Evolutionary conservation across 768 basidiomycete genomes (phyloP).

Genomic region (Termitomyces sp.): DNA sequence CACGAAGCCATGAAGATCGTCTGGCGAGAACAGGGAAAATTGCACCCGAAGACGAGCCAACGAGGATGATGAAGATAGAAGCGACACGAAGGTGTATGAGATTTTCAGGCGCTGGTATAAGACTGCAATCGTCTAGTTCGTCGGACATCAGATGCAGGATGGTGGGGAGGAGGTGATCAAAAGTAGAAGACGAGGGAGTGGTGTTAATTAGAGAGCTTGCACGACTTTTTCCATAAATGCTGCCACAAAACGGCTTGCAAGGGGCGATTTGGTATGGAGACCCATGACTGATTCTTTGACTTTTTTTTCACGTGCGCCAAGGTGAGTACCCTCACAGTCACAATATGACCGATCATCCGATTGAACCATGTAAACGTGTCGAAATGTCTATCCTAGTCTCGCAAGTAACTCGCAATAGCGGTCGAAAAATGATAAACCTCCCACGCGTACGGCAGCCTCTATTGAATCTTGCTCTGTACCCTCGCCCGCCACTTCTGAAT

Average conservation of each 20-base stretch:
- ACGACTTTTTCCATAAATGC: not conserved
- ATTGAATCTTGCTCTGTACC: not conserved
- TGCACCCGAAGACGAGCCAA: not conserved
- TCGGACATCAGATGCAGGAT: not conserved
- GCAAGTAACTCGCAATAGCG: too few species aligned
- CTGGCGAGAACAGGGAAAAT: not conserved
- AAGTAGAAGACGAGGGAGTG: not conserved
- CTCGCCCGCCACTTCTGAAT: not conserved
- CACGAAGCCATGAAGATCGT: not conserved
- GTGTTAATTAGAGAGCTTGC: not conserved
- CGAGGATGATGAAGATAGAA: not conserved
- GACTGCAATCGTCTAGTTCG: not conserved
- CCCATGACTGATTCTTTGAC: not conserved
- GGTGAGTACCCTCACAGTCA: not conserved
- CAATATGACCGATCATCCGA: not conserved
- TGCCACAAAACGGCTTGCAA: not conserved
- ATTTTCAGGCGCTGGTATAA: not conserved
- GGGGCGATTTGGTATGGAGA: not conserved
- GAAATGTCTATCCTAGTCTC: too few species aligned
- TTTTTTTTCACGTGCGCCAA: not conserved
- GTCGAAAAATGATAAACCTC: not conserved
- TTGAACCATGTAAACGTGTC: too few species aligned
- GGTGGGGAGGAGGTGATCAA: not conserved
- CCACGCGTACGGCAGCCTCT: not conserved
- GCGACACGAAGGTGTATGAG: not conserved